Evolutionary conservation across 768 basidiomycete species (phyloP).

Genomic region (Hypholoma fasciculare): DNA sequence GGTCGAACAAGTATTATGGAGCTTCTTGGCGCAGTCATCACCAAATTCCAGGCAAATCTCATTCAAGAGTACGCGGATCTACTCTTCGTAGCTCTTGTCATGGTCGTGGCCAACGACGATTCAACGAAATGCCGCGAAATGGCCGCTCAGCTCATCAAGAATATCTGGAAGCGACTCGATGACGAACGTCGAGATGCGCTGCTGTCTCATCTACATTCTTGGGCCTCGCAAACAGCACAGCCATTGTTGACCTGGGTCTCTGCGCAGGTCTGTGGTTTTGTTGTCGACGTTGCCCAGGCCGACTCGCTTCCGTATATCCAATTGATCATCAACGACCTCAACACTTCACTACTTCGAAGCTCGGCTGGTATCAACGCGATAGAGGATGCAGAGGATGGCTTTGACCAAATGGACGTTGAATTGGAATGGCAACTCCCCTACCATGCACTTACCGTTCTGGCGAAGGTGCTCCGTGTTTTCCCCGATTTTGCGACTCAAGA

Average conservation of each 20-base stretch:
- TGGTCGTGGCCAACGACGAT: constrained; percentile 93
- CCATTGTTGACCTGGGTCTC: constrained; percentile 70
- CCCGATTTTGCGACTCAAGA: constrained; percentile 47
- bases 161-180: constrained; percentile 68
- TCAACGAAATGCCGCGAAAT: constrained; percentile 87
- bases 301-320: constrained; percentile 46
- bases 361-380: constrained; percentile 37
- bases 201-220: constrained; percentile 73
- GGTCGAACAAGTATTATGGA: constrained; percentile 95
- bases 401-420: constrained; percentile 48
- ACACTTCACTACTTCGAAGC: constrained; percentile 45
- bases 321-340: constrained; percentile 57
- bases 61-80: constrained; percentile 83
- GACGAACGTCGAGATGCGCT: constrained; percentile 55
- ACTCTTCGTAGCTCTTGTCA: constrained; percentile 87
- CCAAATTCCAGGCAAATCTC: constrained; percentile 78
- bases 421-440: constrained; percentile 84
- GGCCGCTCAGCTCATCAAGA: constrained; percentile 82
- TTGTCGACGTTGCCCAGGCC: constrained; percentile 65
- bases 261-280: constrained; percentile 79
- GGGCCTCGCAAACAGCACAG: constrained; percentile 68
- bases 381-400: constrained; percentile 40
- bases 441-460: constrained; percentile 67
- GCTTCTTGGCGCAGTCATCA: constrained; percentile 77
- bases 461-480: constrained; percentile 61